A percentile compares a stretch with the other conserved stretches of the same genome.
phyloP scores from a whole-genome alignment of 2,329 filamentous ascomycete genomes.

The Cladosporium austrohemisphaericum region DNA sequence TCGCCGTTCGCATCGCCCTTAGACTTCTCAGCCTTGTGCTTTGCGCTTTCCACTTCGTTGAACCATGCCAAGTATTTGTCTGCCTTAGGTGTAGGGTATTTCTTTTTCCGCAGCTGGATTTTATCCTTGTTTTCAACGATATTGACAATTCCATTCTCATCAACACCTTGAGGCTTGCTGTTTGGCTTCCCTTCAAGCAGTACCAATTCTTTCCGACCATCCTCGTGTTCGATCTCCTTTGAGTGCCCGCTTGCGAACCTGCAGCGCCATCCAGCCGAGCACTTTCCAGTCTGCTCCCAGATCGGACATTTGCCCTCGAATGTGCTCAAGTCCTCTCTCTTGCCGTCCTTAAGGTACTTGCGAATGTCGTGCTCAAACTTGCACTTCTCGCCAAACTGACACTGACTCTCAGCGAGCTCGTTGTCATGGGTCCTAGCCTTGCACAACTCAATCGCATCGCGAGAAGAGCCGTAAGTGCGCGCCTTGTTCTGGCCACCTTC shows the following conservation, averaged over 20 bases:
- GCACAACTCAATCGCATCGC: slow-evolving; percentile 75
- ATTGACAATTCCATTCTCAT: slow-evolving; percentile 68
- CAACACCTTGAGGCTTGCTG: slow-evolving; percentile 24
- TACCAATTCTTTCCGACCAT: slow-evolving; percentile 78
- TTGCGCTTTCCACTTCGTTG: slow-evolving; percentile 54
- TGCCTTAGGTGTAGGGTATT: slow-evolving; percentile 65
- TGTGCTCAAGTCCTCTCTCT: slow-evolving; percentile 72
- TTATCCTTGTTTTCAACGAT: slow-evolving; percentile 67
- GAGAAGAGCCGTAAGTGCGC: slow-evolving; percentile 74
- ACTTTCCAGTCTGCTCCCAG: slow-evolving; percentile 71
- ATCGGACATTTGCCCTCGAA: slow-evolving; percentile 78
- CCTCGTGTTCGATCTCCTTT: slow-evolving; percentile 69
- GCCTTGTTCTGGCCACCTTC: slow-evolving; percentile 76
- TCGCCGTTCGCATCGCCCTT: slow-evolving; percentile 24
- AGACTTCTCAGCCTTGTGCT: slow-evolving; percentile 22
- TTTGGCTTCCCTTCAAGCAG: slow-evolving; percentile 58
- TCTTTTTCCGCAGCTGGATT: slow-evolving; percentile 69
- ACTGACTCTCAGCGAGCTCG: slow-evolving; percentile 76
- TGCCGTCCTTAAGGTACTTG: slow-evolving; percentile 77
- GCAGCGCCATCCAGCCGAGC: slow-evolving; percentile 88
- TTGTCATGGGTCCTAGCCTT: slow-evolving; percentile 65
- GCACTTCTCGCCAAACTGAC: slow-evolving; percentile 76
- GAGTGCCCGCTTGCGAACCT: slow-evolving; percentile 86
- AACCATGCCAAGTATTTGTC: slow-evolving; percentile 77
- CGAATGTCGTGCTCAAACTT: slow-evolving; percentile 79